Base-by-base conservation (phyloP, 495 filamentous ascomycete species). In the Rhizodiscina lignyota region DNA sequence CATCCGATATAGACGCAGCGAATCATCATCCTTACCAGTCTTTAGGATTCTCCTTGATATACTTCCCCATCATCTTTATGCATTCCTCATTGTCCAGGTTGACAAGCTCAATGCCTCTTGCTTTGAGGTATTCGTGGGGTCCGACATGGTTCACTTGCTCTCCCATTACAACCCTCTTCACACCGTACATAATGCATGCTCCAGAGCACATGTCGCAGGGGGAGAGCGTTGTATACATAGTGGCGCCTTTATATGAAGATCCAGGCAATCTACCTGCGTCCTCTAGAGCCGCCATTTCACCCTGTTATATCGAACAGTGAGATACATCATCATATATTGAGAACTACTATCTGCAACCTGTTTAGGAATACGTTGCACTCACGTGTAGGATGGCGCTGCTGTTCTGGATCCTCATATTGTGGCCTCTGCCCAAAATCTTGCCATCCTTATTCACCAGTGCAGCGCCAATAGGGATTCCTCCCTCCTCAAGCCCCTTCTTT, bases 141-240 rank as follows among this genome's bases (percentile, higher is more conserved):
- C 80, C 81, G 2, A 82, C 46, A 40, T 84, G 85, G 30, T 68
- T 87, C 48, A 68, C 66, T 49, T 86, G 84, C 60, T 92, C 83
- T 5, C 83, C 83, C 58, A 91, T 70, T 22, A 92, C 80, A 2
- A 89, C 80, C 2, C 82, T 74, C 35, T 67, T 64, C 26, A 92
- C 70, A 45, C 79, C 78, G 60, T 84, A 89, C 36, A 86, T 64
- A 30, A 91, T 57, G 45, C 78, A 83, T 3, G 83, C 82, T 18
- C 82, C 82, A 11, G 82, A 77, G 63, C 80, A 87, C 82, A 89
- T 89, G 51, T 85, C 76, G 51, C 83, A 92, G 0, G 81, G 83
- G 11, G 82, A 86, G 3, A 91, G 60, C 1, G 83, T 87, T 5
- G 82, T 89, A 55, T 82, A 89, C 76, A 89, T 84, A 3, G 83